Evolutionary conservation across 2,329 filamentous ascomycete species (phyloP), one percentile per base, ranked within the genome.

Genomic region (Botryosphaeria dothidea): DNA sequence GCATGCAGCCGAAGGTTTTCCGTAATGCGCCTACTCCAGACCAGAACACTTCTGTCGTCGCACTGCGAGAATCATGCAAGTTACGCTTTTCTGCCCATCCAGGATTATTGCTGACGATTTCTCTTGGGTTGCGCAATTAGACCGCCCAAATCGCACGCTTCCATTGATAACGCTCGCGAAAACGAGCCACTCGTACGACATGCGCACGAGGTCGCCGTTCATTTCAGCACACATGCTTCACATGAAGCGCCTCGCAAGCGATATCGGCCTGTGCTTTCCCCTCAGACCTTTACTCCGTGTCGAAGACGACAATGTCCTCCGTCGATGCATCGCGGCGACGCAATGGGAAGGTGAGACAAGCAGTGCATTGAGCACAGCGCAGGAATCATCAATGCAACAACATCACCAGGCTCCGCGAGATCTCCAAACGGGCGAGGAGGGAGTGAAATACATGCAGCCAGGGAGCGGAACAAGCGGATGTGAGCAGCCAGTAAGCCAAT

Each of bases 321-420:
- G 34, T 38, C 6, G 34, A 8, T 56, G 52, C 52, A 57, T 57
- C 36, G n/a, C 9, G 17, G 36, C 13, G 31, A 25, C 21, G 31
- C 5, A 58, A 58, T 7, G n/a, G 54, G 54, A 45, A 58, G 54
- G 54, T 58, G 54, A 34, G 54, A 45, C 54, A 45, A 45, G n/a
- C 23, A 43, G 54, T 36, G 54, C 54, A 45, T 27, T 29, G 38
- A 31, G 52, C 21, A 21, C 54, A 29, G 36, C 21, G 38, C 36
- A 19, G 54, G 54, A 36, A 45, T 45, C 15, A 21, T 60, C n/a
- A 23, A 46, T 60, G 56, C 56, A 46, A 27, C 56, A 23, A 19
- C 54, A 45, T n/a, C 36, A 19, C 5, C 43, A 31, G 7, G 11
- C n/a, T 7, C 25, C 23, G 45, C 17, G 36, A 38, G 52, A 41